Base-by-base conservation (phyloP, 495 filamentous ascomycete species). In the Neurospora tetrasperma region DNA sequence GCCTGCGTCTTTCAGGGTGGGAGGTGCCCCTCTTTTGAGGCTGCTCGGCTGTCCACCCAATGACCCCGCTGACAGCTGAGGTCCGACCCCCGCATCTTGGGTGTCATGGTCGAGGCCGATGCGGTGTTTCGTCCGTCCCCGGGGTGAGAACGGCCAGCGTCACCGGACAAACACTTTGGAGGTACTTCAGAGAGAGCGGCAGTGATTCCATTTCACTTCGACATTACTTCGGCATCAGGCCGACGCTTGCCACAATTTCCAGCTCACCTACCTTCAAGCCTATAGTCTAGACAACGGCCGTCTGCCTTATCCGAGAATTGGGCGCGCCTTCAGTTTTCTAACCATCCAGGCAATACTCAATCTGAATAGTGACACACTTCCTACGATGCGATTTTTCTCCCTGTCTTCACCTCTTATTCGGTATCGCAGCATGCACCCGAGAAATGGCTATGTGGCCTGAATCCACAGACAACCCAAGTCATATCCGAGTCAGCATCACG, bases 1-100 rank as follows among this genome's bases (percentile, higher is more conserved):
- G 59, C 69, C 75, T 72, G 20, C 44, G 31, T 31, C 69, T 5
- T 70, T 71, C 68, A 74, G 76, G 76, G 66, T 27, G n/a, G 20
- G 20, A 71, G 40, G 66, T 31, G 46, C 39, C 11, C 42, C 20
- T 69, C 54, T 71, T 73, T 74, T 44, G 46, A 71, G 74, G 74
- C 23, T 38, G 23, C 72, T 39, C 7, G 5, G 39, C 39, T 39
- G 7, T 1, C 14, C 10, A 16, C 54, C 5, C 43, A 73, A 23
- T 71, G 71, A 75, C 76, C 48, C 76, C 73, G 70, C 74, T 54
- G 69, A 68, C 31, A 40, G 27, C 27, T 31, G 27, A 31, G 14
- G 27, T 4, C 71, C 69, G 18, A 38, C 8, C 39, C 42, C 23
- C 23, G 23, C 70, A n/a, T 54, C 27, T n/a, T 71, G 10, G 16